phyloP scores from a whole-genome alignment of 305 asterid species.

The Solanum hybrid region DNA sequence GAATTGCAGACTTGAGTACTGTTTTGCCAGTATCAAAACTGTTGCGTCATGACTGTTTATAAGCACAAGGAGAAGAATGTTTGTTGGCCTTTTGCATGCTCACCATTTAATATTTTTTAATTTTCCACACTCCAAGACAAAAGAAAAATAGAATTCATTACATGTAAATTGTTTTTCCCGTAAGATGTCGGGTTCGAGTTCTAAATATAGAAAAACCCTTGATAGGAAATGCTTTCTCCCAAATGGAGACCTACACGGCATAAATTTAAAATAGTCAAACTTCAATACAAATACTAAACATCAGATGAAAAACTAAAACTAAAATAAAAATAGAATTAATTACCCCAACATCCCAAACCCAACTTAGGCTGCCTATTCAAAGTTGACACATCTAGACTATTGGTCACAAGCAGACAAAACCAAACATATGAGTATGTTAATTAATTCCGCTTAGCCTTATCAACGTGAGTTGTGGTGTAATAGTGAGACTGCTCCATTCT shows the following conservation, averaged over 20 bases:
- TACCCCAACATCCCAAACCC: not conserved
- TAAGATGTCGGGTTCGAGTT: not conserved
- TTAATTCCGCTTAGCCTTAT: not conserved
- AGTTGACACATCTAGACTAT: not conserved
- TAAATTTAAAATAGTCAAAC: not conserved
- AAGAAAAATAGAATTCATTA: not conserved
- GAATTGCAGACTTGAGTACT: not conserved
- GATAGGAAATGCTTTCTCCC: not conserved
- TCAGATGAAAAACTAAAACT: too few species aligned
- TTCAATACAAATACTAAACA: too few species aligned
- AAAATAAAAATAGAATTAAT: too few species aligned
- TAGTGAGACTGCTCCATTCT: too few species aligned
- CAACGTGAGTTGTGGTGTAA: not conserved
- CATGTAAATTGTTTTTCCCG: fast-evolving
- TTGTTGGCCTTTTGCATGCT: conserved; percentile 14
- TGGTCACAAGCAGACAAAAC: not conserved
- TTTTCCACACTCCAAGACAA: not conserved
- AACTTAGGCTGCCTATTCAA: not conserved
- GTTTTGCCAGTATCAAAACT: not conserved
- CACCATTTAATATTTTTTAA: conserved; percentile 1
- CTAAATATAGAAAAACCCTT: too few species aligned
- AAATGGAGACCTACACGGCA: fast-evolving
- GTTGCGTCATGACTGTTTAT: not conserved
- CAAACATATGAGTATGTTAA: not conserved
- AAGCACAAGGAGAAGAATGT: conserved; percentile 5